A percentile compares a stretch with the other conserved stretches of the same genome.
Conservation (phyloP, 441 rosid species). For the Pelargonium exstipulatum region DNA sequence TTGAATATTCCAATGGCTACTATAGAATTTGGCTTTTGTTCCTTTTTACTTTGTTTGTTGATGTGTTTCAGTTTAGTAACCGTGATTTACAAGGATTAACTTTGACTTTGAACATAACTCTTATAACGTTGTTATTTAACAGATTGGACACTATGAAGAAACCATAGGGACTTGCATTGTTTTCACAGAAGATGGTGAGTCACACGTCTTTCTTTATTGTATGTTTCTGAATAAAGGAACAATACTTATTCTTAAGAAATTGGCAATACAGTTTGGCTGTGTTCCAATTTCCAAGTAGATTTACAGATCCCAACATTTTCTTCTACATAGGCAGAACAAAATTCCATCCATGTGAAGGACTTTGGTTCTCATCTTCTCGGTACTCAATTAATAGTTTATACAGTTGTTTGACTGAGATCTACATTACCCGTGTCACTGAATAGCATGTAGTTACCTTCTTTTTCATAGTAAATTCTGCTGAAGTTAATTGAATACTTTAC, state of each 20-base stretch:
- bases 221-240: not conserved
- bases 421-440: not conserved
- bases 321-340: not conserved
- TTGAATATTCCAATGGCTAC: not conserved
- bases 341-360: not conserved
- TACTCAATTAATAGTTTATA: not conserved
- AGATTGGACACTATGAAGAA: slow-evolving; percentile 62
- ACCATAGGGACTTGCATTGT: slow-evolving; percentile 53
- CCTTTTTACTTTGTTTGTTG: not conserved
- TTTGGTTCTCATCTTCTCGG: not conserved
- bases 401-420: not conserved
- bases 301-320: not conserved
- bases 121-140: slow-evolving; percentile 4
- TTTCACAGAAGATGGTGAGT: slow-evolving; percentile 47
- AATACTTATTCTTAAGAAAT: slow-evolving; percentile 4
- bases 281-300: not conserved
- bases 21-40: not conserved
- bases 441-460: not conserved
- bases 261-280: not conserved
- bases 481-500: too few species aligned
- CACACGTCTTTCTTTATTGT: not conserved
- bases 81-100: not conserved
- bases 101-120: not conserved
- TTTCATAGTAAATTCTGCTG: not conserved
- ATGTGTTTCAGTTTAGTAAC: not conserved